Evolutionary conservation across 73 alveolate genomes (phyloP).

Genomic region (Paramecium octaurelia): DNA sequence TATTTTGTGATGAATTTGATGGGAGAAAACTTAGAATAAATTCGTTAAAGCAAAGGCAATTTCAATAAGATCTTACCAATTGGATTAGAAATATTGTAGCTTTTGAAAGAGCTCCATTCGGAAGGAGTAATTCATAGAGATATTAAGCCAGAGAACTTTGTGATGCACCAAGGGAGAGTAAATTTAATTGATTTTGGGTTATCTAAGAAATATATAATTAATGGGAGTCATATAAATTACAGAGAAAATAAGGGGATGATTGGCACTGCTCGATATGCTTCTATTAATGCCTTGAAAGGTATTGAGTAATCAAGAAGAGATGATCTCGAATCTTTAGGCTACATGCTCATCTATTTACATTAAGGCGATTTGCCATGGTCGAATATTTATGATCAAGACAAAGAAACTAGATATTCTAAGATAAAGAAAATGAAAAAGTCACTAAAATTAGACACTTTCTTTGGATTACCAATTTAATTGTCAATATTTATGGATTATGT

Average conservation of each 20-base stretch:
- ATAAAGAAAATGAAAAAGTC: slow-evolving; percentile 70
- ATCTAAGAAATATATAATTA: slow-evolving; percentile 83
- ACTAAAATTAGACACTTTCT: slow-evolving; percentile 67
- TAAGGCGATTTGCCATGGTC: slow-evolving; percentile 89
- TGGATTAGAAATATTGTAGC: slow-evolving; percentile 58
- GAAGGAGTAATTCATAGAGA: slow-evolving; percentile 31
- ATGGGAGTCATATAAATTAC: slow-evolving; percentile 81
- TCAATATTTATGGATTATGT: slow-evolving; percentile 65
- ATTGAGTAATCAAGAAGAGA: slow-evolving; percentile 82
- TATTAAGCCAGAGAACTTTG: slow-evolving; percentile 66
- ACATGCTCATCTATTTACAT: slow-evolving; percentile 75
- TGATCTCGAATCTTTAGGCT: slow-evolving; percentile 84
- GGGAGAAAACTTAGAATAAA: slow-evolving; percentile 91
- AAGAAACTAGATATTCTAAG: slow-evolving; percentile 70
- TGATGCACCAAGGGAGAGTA: slow-evolving; percentile 66
- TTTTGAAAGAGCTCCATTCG: slow-evolving; percentile 74
- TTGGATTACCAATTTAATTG: slow-evolving; percentile 78
- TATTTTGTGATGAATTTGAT: slow-evolving; percentile 85
- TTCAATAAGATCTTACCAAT: neutral
- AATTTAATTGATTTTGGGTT: slow-evolving; percentile 91
- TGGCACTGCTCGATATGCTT: slow-evolving; percentile 91
- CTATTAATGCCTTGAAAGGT: slow-evolving; percentile 66
- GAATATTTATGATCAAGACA: slow-evolving; percentile 69
- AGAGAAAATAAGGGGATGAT: slow-evolving; percentile 90
- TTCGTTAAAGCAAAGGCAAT: slow-evolving; percentile 61